Percentiles rank a stretch among this genome's conserved stretches.
phyloP scores from a whole-genome alignment of 2,329 filamentous ascomycete genomes.

The Nectriaceae sp. region DNA sequence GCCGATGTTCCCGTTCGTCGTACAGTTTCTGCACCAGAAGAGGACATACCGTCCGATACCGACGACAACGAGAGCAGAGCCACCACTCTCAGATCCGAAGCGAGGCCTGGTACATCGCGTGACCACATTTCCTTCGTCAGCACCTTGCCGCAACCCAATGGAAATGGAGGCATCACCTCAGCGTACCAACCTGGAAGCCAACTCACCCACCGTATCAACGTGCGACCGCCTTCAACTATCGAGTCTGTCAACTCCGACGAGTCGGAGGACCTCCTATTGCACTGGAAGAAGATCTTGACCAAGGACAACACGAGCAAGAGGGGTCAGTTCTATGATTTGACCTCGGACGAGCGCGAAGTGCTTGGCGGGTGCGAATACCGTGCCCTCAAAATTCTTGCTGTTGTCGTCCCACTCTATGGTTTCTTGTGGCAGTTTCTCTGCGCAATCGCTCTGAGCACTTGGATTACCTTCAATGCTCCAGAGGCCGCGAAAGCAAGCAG shows the following conservation, averaged over 20 bases:
- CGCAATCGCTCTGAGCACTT: constrained; percentile 61
- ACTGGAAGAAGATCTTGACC: constrained; percentile 38
- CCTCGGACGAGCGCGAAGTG: constrained; percentile 53
- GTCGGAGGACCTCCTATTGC: constrained; percentile 28
- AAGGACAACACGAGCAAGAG: constrained; percentile 49
- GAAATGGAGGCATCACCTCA: constrained; percentile 9
- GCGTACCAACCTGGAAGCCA: constrained; percentile 10
- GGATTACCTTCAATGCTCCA: constrained; percentile 55
- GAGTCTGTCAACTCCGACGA: constrained; percentile 23
- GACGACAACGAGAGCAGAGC: constrained; percentile 24
- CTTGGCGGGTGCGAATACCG: constrained; percentile 66
- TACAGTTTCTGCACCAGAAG: constrained; percentile 19
- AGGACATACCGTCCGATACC: constrained; percentile 15
- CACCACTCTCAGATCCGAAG: constrained; percentile 19
- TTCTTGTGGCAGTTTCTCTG: constrained; percentile 60
- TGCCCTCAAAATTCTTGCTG: constrained; percentile 59
- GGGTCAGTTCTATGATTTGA: constrained; percentile 56
- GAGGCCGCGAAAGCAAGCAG: constrained; percentile 53
- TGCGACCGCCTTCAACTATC: constrained; percentile 19
- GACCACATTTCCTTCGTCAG: constrained; percentile 23
- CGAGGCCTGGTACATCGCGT: constrained; percentile 3
- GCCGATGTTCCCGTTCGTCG: constrained; percentile 15
- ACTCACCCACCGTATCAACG: background rate
- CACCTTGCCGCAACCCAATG: constrained; percentile 7
- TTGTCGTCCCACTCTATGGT: constrained; percentile 63